Conservation (phyloP, 495 filamentous ascomycete species). For the Penicillium alfredii region DNA sequence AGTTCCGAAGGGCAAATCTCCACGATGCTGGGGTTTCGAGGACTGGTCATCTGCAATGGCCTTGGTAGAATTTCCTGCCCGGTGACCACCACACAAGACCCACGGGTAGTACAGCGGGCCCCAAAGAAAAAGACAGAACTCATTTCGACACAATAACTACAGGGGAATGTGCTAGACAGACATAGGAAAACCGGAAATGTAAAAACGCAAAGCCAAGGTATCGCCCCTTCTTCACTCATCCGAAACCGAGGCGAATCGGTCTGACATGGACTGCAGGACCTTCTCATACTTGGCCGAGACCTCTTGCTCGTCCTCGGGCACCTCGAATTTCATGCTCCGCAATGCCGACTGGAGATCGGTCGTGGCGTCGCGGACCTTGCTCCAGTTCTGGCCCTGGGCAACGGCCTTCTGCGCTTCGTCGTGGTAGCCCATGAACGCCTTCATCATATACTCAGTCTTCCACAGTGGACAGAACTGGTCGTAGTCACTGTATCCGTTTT, state of each 20-base stretch:
- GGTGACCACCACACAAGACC: too few species aligned
- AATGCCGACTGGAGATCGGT: slow-evolving; percentile 75
- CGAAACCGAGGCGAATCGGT: slow-evolving; percentile 89
- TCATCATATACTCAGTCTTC: slow-evolving; percentile 99
- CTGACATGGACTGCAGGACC: slow-evolving; percentile 81
- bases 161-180: slow-evolving; percentile 36
- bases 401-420: slow-evolving; percentile 97
- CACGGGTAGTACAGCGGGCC: too few species aligned
- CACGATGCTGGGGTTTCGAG: too few species aligned
- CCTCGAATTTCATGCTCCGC: slow-evolving; percentile 92
- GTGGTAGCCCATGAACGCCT: slow-evolving; percentile 94
- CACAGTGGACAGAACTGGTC: slow-evolving; percentile 98
- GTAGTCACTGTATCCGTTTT: slow-evolving; percentile 98
- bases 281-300: slow-evolving; percentile 88
- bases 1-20: too few species aligned
- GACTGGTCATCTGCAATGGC: too few species aligned
- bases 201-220: slow-evolving; percentile 16
- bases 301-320: slow-evolving; percentile 68
- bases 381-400: slow-evolving; percentile 81
- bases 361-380: slow-evolving; percentile 86
- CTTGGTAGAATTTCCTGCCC: too few species aligned
- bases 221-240: slow-evolving; percentile 64
- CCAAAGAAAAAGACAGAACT: slow-evolving; percentile 8
- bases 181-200: slow-evolving; percentile 19
- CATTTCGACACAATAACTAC: slow-evolving; percentile 31